These are phyloP conservation scores for Hippophae gyantsensis DNA, from an alignment of 306 rosid genomes.

Conservation along the genomic window DNA sequence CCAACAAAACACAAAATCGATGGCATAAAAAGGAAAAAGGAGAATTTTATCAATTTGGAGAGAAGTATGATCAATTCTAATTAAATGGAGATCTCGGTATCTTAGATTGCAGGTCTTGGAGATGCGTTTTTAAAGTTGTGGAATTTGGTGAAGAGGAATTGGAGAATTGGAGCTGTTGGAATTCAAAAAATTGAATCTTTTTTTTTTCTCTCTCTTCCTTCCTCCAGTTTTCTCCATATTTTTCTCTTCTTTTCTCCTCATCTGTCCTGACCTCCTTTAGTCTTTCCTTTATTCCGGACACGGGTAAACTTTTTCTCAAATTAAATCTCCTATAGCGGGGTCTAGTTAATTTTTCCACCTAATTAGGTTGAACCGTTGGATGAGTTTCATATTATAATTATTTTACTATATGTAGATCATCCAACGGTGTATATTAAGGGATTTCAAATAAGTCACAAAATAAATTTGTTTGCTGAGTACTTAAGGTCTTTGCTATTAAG, in stretches of 20 bases:
- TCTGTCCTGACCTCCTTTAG: conserved; percentile 1
- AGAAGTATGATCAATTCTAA: conserved; percentile 17
- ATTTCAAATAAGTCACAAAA: not conserved
- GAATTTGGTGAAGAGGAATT: conserved; percentile 44
- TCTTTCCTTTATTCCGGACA: conserved; percentile 8
- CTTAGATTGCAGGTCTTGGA: conserved; percentile 16
- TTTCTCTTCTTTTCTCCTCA: conserved; percentile 11
- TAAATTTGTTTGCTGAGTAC: conserved; percentile 7
- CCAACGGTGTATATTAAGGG: not conserved
- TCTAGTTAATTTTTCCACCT: not conserved
- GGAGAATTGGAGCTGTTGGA: conserved; percentile 51
- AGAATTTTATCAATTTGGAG: conserved; percentile 4
- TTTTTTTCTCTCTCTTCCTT: conserved; percentile 8
- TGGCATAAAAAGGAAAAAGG: conserved; percentile 10
- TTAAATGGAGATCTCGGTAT: conserved; percentile 34
- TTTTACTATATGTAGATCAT: not conserved
- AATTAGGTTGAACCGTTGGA: conserved; percentile 5
- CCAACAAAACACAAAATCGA: conserved; percentile 1
- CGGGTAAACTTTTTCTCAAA: conserved; percentile 7
- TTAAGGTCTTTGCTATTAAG: conserved; percentile 11
- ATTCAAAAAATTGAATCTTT: conserved; percentile 20
- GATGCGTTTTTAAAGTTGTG: conserved; percentile 34
- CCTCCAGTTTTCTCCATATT: not conserved
- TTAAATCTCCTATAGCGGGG: conserved; percentile 14
- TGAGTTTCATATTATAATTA: not conserved